phyloP scores from a whole-genome alignment of 179 eudicot genomes.

The Beta lomatogona region DNA sequence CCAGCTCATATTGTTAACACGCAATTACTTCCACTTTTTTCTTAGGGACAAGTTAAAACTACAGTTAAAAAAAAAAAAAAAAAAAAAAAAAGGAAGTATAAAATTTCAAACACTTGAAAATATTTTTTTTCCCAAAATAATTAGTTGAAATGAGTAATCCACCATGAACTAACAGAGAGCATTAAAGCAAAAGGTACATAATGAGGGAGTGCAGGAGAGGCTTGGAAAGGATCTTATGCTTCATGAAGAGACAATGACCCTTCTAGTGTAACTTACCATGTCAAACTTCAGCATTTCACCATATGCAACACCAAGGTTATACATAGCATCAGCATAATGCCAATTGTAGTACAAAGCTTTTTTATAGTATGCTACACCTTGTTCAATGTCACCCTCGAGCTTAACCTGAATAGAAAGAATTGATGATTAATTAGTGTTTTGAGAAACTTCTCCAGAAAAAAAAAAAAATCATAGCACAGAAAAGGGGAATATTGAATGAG shows the following conservation, averaged over 20 bases:
- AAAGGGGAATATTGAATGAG: background rate
- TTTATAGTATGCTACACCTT: conserved; percentile 92
- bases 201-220: background rate
- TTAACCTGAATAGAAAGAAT: conserved; percentile 60
- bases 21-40: background rate
- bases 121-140: background rate
- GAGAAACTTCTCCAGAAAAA: background rate
- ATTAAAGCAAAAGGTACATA: background rate
- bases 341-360: conserved; percentile 94
- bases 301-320: conserved; percentile 98
- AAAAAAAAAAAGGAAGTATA: conserved; percentile 12
- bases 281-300: conserved; percentile 99
- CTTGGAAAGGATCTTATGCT: background rate
- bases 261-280: conserved; percentile 56
- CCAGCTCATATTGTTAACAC: background rate
- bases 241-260: background rate
- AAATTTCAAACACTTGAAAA: conserved; percentile 2
- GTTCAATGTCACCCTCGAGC: conserved; percentile 90
- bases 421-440: background rate
- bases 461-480: background rate
- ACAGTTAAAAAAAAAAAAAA: no score
- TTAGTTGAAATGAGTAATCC: conserved; percentile 4
- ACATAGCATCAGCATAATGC: conserved; percentile 99
- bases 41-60: background rate
- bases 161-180: background rate